Conservation (phyloP, 2,329 filamentous ascomycete species). For the Arthroderma sp. region DNA sequence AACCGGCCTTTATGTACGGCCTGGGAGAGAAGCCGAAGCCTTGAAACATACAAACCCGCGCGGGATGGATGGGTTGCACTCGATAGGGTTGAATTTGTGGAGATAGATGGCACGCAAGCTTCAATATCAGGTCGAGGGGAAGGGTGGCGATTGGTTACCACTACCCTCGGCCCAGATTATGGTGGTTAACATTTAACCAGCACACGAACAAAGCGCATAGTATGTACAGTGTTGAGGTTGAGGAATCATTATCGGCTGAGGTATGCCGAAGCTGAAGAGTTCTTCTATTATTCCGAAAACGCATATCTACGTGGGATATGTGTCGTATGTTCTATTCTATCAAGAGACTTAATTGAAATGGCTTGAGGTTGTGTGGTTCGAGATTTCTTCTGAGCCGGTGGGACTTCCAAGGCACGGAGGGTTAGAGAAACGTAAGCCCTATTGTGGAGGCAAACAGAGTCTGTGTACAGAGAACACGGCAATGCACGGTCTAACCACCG, state of each 20-base stretch:
- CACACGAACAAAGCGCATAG: background rate
- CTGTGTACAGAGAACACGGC: background rate
- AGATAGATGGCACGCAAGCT: background rate
- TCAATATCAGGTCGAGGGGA: background rate
- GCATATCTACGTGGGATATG: background rate
- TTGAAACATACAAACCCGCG: background rate
- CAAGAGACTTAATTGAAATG: background rate
- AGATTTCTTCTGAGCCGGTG: background rate
- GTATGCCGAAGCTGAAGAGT: background rate
- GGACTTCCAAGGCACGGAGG: background rate
- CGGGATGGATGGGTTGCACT: constrained; percentile 4
- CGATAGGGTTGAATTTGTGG: background rate
- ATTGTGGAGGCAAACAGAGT: background rate
- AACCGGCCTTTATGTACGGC: background rate
- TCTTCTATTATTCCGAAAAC: background rate
- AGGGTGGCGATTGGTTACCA: background rate
- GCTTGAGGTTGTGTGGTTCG: background rate
- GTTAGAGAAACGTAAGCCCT: background rate
- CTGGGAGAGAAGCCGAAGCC: background rate
- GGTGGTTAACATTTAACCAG: background rate
- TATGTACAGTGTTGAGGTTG: background rate
- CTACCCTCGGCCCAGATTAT: too few species aligned
- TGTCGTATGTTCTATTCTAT: background rate
- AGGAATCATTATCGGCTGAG: background rate
- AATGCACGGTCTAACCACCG: background rate